Base-by-base conservation (phyloP, 768 basidiomycete genomes). In the Leucocoprinus leucothites region DNA sequence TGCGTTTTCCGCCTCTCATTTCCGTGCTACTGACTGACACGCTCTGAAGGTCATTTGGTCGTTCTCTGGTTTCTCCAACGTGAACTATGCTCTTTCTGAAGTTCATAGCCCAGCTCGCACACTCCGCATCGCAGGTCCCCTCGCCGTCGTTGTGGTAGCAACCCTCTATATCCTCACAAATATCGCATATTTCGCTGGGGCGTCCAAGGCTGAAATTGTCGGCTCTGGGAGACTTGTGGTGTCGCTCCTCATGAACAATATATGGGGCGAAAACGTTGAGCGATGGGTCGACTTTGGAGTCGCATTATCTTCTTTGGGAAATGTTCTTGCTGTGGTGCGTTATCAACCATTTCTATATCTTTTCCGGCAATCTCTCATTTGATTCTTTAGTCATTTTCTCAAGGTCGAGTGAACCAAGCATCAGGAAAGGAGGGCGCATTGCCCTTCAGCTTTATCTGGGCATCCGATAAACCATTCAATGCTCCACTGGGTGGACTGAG, bases 41-140 rank as follows among this genome's bases (percentile, higher is more conserved):
- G 18, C 13, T 34, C 31, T 16, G 4, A 40, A 78, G 81, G 80
- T 74, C 69, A 31, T 66, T 8, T 67, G 63, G 63, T 67, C 65
- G 2, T 82, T 75, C 61, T 70, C 72, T 18, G 83, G 84, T 0
- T 85, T 81, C 63, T 76, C 75, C 9, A 82, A 82, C 53, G 79
- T 79, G n/a, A 83, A 84, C 61, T 84, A 82, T 57, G 79, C 78
- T 0, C 68, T 84, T 18, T 78, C 78, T 16, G 82, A 85, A 53
- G 71, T 82, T 13, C 70, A 70, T 31, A 72, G 83, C 51, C 85
- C 84, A 1, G 69, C 81, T 1, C 70, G 75, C 19, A 85, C 82
- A 0, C 72, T 86, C 63, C 77, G 77, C 52, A 69, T 72, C 9
- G 84, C 83, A 1, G 81, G 77, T 3, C 82, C 82, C 9, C 61